Percentiles rank a stretch among this genome's conserved stretches.
Evolutionary conservation across 2,329 filamentous ascomycete genomes (phyloP).

Genomic region (Diaporthe sp.): DNA sequence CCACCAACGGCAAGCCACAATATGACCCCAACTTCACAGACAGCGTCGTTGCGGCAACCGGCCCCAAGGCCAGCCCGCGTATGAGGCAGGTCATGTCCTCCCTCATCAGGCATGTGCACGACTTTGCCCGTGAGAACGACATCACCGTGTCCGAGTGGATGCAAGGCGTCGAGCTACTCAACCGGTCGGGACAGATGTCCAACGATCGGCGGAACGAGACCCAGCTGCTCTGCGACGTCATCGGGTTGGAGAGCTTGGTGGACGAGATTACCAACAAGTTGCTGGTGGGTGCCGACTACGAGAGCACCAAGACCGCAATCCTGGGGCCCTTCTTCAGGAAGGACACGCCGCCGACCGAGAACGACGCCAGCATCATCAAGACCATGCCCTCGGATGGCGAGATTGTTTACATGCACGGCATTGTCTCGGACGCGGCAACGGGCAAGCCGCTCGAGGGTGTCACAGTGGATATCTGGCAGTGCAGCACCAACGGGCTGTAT

Average conservation of each 20-base stretch:
- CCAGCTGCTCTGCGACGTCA: slow-evolving; percentile 77
- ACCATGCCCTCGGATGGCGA: slow-evolving; percentile 60
- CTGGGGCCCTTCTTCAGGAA: slow-evolving; percentile 87
- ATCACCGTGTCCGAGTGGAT: slow-evolving; percentile 86
- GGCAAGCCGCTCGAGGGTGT: slow-evolving; percentile 73
- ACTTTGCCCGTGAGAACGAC: slow-evolving; percentile 83
- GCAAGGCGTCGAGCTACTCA: slow-evolving; percentile 67
- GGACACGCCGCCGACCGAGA: slow-evolving; percentile 75
- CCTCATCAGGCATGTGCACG: slow-evolving; percentile 80
- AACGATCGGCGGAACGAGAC: slow-evolving; percentile 77
- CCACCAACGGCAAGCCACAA: slow-evolving; percentile 44
- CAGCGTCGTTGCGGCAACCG: slow-evolving; percentile 78
- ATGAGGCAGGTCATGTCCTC: slow-evolving; percentile 74
- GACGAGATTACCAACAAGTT: slow-evolving; percentile 82
- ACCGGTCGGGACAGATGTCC: slow-evolving; percentile 77
- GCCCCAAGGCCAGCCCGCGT: slow-evolving; percentile 75
- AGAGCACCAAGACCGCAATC: slow-evolving; percentile 78
- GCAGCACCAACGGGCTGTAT: slow-evolving; percentile 75
- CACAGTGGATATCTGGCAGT: slow-evolving; percentile 82
- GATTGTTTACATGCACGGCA: slow-evolving; percentile 73
- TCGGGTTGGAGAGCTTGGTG: slow-evolving; percentile 80
- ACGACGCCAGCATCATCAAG: slow-evolving; percentile 74
- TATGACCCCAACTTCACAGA: slow-evolving; percentile 85
- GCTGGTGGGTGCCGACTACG: slow-evolving; percentile 56
- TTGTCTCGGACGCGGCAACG: slow-evolving; percentile 64